A percentile compares a stretch with the other conserved stretches of the same genome.
phyloP scores from a whole-genome alignment of 495 filamentous ascomycete genomes.

The Aspergillus egyptiacus region DNA sequence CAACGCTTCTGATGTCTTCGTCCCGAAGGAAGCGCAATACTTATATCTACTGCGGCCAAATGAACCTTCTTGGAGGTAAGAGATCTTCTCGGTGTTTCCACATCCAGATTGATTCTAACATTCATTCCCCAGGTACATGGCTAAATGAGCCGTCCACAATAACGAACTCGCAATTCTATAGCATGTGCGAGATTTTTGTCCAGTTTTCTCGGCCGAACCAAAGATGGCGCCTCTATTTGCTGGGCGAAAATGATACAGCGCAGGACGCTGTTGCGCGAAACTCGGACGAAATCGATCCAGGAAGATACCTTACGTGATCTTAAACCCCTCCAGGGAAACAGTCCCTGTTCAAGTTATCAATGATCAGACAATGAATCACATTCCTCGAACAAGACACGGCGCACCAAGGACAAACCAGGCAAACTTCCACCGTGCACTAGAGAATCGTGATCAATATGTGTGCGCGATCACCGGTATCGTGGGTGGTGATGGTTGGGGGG shows the following conservation, averaged over 20 bases:
- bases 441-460: background rate
- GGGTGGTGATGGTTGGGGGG: background rate
- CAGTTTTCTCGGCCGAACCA: too few relatives aligned
- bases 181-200: too few relatives aligned
- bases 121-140: background rate
- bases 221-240: too few relatives aligned
- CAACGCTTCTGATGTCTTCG: background rate
- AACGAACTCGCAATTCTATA: background rate
- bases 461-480: background rate
- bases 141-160: background rate
- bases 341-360: background rate
- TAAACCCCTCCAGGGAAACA: background rate
- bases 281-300: too few relatives aligned
- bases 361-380: background rate
- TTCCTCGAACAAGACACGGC: background rate
- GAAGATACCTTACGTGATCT: too few relatives aligned
- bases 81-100: background rate
- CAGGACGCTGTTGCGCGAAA: too few relatives aligned
- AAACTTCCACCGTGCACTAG: background rate
- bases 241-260: too few relatives aligned
- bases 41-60: background rate
- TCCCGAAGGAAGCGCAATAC: background rate
- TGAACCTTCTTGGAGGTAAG: background rate
- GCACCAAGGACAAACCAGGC: background rate
- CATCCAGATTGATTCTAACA: background rate